Percentiles rank a stretch among this genome's conserved stretches.
These are phyloP conservation scores for Coemansia sp. DNA, from an alignment of 192 early-diverging fungal species.

Conservation along the genomic window DNA sequence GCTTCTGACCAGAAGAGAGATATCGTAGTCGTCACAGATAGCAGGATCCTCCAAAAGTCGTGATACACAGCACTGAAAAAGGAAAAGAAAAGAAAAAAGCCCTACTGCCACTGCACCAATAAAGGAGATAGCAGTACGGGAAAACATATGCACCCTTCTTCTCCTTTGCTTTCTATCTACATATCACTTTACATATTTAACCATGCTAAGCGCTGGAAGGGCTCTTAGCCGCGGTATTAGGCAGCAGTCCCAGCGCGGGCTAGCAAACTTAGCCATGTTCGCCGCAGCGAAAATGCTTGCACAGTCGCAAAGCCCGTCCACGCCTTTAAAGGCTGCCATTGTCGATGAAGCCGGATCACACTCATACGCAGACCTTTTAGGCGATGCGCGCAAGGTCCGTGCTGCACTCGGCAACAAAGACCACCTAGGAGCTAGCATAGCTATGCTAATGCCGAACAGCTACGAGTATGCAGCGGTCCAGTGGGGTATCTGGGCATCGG, in stretches of 20 bases:
- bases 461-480: conserved; percentile 70
- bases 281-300: conserved; percentile 29
- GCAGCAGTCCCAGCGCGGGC: conserved; percentile 22
- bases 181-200: not conserved
- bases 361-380: conserved; percentile 44
- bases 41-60: not conserved
- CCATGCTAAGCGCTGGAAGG: not conserved
- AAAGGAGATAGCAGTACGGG: not conserved
- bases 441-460: conserved; percentile 58
- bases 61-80: not conserved
- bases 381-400: conserved; percentile 44
- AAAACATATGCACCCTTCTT: not conserved
- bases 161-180: not conserved
- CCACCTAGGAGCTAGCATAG: conserved; percentile 46
- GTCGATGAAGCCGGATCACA: conserved; percentile 45
- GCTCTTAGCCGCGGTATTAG: not conserved
- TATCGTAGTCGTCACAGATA: too few relatives aligned
- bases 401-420: conserved; percentile 27
- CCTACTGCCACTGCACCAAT: not conserved
- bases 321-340: conserved; percentile 26
- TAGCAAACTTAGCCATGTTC: conserved; percentile 52
- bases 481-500: conserved; percentile 78
- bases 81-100: not conserved
- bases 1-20: not conserved
- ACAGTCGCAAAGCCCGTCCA: conserved; percentile 13